phyloP scores from a whole-genome alignment of 1,284 basidiomycete species.

The Melanopsichium pennsylvanicum region DNA sequence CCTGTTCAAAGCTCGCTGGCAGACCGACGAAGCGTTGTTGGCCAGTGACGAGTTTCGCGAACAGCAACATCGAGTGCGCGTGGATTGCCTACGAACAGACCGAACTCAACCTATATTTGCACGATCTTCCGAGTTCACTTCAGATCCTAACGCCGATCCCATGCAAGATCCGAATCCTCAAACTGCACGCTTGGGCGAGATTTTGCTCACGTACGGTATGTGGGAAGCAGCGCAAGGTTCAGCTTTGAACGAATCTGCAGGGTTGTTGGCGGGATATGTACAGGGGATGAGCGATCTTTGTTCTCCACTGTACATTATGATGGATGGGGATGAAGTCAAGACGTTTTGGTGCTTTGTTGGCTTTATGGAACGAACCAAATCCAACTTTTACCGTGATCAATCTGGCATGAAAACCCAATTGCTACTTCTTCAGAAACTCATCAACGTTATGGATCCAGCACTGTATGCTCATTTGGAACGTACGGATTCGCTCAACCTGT shows the following conservation, averaged over 20 bases:
- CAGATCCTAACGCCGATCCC: constrained; percentile 51
- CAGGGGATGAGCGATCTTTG: constrained; percentile 98
- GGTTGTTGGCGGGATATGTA: constrained; percentile 71
- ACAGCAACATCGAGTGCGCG: constrained; percentile 88
- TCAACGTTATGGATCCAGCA: constrained; percentile 91
- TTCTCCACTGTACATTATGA: constrained; percentile 89
- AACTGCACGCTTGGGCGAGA: constrained; percentile 77
- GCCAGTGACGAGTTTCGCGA: constrained; percentile 34
- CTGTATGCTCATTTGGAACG: constrained; percentile 73
- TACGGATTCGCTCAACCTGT: constrained; percentile 88
- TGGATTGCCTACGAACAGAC: constrained; percentile 97
- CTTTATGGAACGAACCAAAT: constrained; percentile 93
- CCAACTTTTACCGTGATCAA: constrained; percentile 94
- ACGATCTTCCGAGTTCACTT: constrained; percentile 25
- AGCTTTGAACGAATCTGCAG: background rate
- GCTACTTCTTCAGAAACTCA: constrained; percentile 85
- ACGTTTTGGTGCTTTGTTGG: constrained; percentile 96
- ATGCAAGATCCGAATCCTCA: constrained; percentile 77
- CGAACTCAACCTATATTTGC: constrained; percentile 83
- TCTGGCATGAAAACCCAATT: constrained; percentile 96
- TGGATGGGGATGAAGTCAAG: constrained; percentile 84
- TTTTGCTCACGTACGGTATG: constrained; percentile 82
- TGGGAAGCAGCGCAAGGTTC: constrained; percentile 37
- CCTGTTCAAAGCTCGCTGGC: constrained; percentile 42
- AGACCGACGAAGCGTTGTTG: constrained; percentile 24